Evolutionary conservation across 441 rosid species (phyloP).

Genomic region (Pelargonium australe): DNA sequence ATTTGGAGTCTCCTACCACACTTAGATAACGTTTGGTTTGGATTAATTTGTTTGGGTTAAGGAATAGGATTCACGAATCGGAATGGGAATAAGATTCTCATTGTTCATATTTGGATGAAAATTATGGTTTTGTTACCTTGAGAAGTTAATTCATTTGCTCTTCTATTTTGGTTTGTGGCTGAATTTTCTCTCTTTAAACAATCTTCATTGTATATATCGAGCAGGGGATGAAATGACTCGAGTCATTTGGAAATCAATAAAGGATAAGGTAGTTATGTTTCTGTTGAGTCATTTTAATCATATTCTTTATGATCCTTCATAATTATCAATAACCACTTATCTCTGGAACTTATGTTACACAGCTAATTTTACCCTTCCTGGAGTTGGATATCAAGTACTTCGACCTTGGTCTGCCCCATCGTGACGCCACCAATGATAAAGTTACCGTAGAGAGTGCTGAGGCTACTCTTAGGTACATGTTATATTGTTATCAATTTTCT

Average conservation of each 20-base stretch:
- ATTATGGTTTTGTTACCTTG: too few relatives aligned
- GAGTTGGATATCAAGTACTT: constrained; percentile 91
- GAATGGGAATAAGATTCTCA: too few relatives aligned
- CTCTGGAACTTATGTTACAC: constrained; percentile 19
- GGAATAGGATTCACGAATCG: too few relatives aligned
- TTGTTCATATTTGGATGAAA: too few relatives aligned
- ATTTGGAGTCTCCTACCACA: too few relatives aligned
- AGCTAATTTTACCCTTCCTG: constrained; percentile 78
- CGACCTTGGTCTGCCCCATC: constrained; percentile 87
- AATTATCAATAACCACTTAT: background rate
- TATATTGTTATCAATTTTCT: background rate
- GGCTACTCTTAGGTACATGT: constrained; percentile 69
- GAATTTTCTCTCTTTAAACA: background rate
- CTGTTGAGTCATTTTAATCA: background rate
- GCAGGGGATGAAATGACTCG: constrained; percentile 89
- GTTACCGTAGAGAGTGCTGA: constrained; percentile 91
- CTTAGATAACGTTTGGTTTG: too few relatives aligned
- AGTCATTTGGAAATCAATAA: constrained; percentile 67
- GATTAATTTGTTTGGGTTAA: too few relatives aligned
- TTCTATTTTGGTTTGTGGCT: background rate
- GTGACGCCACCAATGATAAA: constrained; percentile 86
- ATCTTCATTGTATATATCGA: constrained; percentile 9
- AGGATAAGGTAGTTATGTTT: constrained; percentile 50
- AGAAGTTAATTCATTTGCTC: background rate
- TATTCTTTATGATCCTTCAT: background rate